These are phyloP conservation scores for Primulina tabacum DNA, from an alignment of 257 asterid genomes.

Conservation along the genomic window DNA sequence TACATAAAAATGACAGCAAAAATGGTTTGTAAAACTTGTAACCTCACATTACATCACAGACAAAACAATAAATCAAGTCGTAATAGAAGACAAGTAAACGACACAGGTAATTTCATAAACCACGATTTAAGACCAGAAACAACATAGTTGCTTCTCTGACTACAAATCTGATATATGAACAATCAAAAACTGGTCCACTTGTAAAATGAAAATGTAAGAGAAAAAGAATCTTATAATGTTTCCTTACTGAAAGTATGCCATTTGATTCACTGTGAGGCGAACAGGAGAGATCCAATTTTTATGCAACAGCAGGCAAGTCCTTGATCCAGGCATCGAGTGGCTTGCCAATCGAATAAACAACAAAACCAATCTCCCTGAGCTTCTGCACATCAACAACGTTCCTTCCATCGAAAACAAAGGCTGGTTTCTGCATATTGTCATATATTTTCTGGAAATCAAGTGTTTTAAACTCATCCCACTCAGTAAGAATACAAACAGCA, in stretches of 20 bases:
- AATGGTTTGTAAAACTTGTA: neutral
- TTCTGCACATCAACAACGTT: slow-evolving; percentile 9
- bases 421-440: neutral
- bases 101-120: neutral
- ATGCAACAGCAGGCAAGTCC: slow-evolving; percentile 21
- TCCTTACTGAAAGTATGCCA: neutral
- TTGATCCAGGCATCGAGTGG: slow-evolving; percentile 18
- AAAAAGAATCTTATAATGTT: neutral
- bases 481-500: neutral
- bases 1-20: neutral
- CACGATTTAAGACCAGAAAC: neutral
- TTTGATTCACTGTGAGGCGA: neutral
- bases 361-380: slow-evolving; percentile 16
- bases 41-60: neutral
- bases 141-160: neutral
- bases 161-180: too few relatives aligned
- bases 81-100: neutral
- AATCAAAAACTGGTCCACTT: neutral
- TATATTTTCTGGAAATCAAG: neutral
- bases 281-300: neutral
- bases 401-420: slow-evolving; percentile 14
- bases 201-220: neutral
- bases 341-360: slow-evolving; percentile 16
- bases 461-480: neutral
- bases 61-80: neutral